A percentile compares a stretch with the other conserved stretches of the same genome.
phyloP scores from a whole-genome alignment of 345 rosid species.

The Lepidium africanum region DNA sequence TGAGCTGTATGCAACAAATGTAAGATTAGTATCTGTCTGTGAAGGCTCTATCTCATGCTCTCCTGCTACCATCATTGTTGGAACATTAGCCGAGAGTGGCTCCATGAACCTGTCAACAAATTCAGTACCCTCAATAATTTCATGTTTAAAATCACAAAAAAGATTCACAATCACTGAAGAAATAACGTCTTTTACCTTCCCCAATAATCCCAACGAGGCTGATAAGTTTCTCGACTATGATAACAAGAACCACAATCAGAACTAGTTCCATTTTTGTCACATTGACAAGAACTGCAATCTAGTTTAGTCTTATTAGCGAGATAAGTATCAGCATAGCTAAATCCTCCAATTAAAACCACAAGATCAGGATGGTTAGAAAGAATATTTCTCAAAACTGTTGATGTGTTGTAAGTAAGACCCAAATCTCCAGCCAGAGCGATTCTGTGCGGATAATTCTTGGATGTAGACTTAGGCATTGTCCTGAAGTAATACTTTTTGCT shows the following conservation, averaged over 20 bases:
- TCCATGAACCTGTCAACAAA: slow-evolving; percentile 57
- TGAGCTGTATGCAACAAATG: slow-evolving; percentile 63
- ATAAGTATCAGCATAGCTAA: slow-evolving; percentile 70
- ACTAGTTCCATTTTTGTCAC: neutral
- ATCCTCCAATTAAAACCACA: slow-evolving; percentile 66
- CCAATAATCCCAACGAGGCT: slow-evolving; percentile 99
- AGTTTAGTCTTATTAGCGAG: slow-evolving; percentile 51
- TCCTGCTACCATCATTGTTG: slow-evolving; percentile 76
- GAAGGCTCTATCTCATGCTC: slow-evolving; percentile 56
- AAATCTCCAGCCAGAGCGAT: slow-evolving; percentile 71
- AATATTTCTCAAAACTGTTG: slow-evolving; percentile 51
- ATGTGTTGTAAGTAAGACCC: slow-evolving; percentile 80
- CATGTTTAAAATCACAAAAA: neutral
- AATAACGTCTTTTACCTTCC: slow-evolving; percentile 56
- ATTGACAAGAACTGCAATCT: slow-evolving; percentile 40
- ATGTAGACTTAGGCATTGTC: slow-evolving; percentile 62
- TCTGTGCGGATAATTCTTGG: slow-evolving; percentile 53
- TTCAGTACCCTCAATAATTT: neutral
- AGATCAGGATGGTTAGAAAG: slow-evolving; percentile 76
- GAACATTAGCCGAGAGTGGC: slow-evolving; percentile 56
- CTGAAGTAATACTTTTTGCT: slow-evolving; percentile 46
- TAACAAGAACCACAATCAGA: slow-evolving; percentile 3
- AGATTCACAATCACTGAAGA: neutral
- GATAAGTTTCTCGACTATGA: slow-evolving; percentile 44
- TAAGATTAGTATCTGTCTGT: slow-evolving; percentile 40